Evolutionary conservation across 371 early-diverging fungal species (phyloP).

Genomic region (Mortierella sp.): DNA sequence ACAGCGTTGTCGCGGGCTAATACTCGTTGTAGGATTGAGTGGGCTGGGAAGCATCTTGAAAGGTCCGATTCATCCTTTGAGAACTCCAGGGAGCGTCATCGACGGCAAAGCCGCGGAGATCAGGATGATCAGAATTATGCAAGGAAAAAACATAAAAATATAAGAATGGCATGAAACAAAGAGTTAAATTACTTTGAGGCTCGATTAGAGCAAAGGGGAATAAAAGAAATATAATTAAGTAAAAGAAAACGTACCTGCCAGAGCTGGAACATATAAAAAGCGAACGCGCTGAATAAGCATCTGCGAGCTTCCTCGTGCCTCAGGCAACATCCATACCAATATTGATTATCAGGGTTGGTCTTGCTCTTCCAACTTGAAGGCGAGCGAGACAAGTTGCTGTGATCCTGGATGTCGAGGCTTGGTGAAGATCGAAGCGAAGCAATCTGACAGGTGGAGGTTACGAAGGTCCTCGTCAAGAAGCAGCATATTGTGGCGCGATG

Average conservation of each 20-base stretch:
- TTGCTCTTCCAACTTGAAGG: constrained; percentile 17
- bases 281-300: constrained; percentile 28
- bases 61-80: constrained; percentile 1
- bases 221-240: neutral
- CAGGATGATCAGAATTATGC: neutral
- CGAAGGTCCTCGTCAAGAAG: constrained; percentile 18
- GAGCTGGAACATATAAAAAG: constrained; percentile 24
- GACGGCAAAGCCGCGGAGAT: neutral
- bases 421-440: neutral
- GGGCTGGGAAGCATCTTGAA: constrained; percentile 6
- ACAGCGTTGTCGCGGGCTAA: constrained; percentile 10
- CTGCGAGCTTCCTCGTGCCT: constrained; percentile 28
- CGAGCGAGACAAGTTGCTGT: constrained; percentile 6
- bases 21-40: neutral
- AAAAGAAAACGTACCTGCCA: constrained; percentile 29
- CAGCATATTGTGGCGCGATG: constrained; percentile 11
- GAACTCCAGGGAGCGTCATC: neutral
- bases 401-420: constrained; percentile 11
- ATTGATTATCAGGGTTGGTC: constrained; percentile 9
- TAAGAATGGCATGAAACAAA: neutral
- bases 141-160: neutral
- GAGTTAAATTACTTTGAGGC: neutral
- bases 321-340: constrained; percentile 17
- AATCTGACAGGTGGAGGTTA: constrained; percentile 9
- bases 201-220: neutral